Conservation (phyloP, 768 basidiomycete genomes). For the Tricholomella constricta region DNA sequence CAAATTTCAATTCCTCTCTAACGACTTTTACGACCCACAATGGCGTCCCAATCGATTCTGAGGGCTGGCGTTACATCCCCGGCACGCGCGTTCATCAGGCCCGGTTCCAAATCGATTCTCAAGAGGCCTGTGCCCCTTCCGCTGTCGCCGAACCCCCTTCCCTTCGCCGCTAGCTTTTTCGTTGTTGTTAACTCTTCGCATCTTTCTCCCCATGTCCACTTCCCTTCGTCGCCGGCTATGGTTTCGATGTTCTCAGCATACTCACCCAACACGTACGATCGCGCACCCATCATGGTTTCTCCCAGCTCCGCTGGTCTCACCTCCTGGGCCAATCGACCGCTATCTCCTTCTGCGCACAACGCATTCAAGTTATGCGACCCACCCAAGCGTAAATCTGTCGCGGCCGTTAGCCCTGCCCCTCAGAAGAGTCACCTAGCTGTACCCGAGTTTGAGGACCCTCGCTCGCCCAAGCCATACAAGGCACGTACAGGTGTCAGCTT, state of each 20-base stretch:
- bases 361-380: constrained; percentile 37
- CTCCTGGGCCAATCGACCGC: constrained; percentile 52
- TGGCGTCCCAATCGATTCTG: constrained; percentile 40
- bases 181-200: constrained; percentile 31
- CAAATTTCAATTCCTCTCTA: constrained; percentile 4
- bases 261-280: constrained; percentile 63
- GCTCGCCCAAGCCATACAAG: constrained; percentile 37
- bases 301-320: constrained; percentile 59
- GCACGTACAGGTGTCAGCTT: constrained; percentile 12
- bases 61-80: constrained; percentile 37
- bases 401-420: background rate
- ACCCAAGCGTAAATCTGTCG: constrained; percentile 23
- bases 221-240: constrained; percentile 62
- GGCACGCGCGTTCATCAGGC: constrained; percentile 27
- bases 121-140: constrained; percentile 41
- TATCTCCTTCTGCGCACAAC: constrained; percentile 33
- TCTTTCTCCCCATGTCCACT: constrained; percentile 60
- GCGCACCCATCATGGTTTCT: constrained; percentile 59
- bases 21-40: constrained; percentile 28
- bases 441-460: constrained; percentile 37
- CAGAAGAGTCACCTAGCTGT: constrained; percentile 5
- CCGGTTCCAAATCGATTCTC: constrained; percentile 38
- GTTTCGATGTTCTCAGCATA: constrained; percentile 58
- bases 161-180: constrained; percentile 33
- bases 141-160: constrained; percentile 35